Evolutionary conservation across 202 grass and related monocot species (phyloP).

Genomic region (Zoysia matrella): DNA sequence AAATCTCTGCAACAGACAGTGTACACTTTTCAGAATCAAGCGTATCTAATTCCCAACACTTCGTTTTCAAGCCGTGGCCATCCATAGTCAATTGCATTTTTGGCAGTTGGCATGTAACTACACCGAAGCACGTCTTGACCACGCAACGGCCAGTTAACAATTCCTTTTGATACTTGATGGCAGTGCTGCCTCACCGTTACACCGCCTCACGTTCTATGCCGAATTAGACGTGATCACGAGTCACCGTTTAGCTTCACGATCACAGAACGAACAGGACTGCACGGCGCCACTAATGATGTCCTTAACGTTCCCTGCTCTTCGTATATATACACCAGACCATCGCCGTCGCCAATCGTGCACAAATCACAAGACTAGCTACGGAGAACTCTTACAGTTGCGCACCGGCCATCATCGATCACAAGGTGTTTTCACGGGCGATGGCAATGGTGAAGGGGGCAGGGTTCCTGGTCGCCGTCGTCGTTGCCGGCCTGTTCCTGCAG

Average conservation of each 20-base stretch:
- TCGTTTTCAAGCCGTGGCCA: no score
- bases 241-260: not conserved
- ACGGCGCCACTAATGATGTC: not conserved
- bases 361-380: no score
- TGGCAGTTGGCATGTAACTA: not conserved
- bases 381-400: not conserved
- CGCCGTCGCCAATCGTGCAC: not conserved
- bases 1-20: no score
- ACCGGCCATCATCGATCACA: not conserved
- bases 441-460: conserved; percentile 9
- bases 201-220: conserved; percentile 13
- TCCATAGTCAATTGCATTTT: not conserved
- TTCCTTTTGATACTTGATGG: not conserved
- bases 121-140: conserved; percentile 15
- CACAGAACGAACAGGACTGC: not conserved
- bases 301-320: not conserved
- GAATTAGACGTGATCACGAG: not conserved
- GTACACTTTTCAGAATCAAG: no score
- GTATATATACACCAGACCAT: conserved; percentile 13
- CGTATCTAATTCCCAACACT: no score
- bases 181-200: not conserved
- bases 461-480: not conserved
- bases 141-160: not conserved
- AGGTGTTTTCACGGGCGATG: not conserved
- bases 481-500: conserved; percentile 19